Evolutionary conservation across 202 grass and related monocot species (phyloP).

Genomic region (Brachypodium distachyon): DNA sequence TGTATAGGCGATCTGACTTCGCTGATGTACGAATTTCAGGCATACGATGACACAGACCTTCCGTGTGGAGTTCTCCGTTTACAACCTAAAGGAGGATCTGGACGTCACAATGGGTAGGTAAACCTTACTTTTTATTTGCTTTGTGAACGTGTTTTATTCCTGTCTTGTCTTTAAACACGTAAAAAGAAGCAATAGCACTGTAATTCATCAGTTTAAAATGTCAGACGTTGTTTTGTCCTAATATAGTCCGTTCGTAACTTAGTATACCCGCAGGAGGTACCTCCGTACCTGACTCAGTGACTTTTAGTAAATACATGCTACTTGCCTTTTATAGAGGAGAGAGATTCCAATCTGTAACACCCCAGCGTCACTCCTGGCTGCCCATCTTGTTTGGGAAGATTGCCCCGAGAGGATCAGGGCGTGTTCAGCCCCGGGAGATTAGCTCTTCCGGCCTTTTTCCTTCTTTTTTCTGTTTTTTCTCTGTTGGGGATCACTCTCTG

Average conservation of each 20-base stretch:
- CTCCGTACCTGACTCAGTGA: neutral
- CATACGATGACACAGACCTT: conserved; percentile 82
- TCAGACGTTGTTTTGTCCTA: neutral
- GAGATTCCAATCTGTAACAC: no score
- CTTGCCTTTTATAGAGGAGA: neutral
- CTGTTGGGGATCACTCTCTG: no score
- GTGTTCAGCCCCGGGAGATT: no score
- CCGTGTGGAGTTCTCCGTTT: conserved; percentile 90
- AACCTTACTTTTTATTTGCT: neutral
- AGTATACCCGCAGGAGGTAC: neutral
- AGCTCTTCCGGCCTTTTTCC: no score
- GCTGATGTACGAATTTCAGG: conserved; percentile 46
- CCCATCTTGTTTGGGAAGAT: no score
- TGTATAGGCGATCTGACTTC: neutral
- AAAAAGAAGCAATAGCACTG: neutral
- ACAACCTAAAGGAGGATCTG: conserved; percentile 91
- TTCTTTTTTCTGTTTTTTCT: no score
- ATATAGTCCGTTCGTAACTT: neutral
- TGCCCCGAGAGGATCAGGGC: no score
- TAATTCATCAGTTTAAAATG: neutral
- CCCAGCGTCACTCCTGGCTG: no score
- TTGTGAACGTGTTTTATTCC: neutral
- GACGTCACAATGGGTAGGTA: conserved; percentile 70
- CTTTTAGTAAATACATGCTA: neutral
- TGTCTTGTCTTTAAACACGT: neutral